Evolutionary conservation across 148 eudicot species (phyloP).

Genomic region (Selenicereus undatus): DNA sequence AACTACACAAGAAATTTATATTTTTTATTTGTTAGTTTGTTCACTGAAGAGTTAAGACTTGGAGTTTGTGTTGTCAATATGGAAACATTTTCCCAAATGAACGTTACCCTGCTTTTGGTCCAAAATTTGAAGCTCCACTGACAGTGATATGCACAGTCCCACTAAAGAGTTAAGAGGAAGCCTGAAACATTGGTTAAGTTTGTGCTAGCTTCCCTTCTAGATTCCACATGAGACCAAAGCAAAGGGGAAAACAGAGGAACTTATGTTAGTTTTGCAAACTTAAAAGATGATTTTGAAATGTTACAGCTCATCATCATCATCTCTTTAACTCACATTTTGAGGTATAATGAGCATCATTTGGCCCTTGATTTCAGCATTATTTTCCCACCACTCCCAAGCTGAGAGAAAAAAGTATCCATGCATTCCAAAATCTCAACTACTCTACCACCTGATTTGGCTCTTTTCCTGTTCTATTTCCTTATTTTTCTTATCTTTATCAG

Average conservation of each 20-base stretch:
- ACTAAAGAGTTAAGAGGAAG: not conserved
- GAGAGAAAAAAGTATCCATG: conserved; percentile 4
- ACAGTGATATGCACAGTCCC: not conserved
- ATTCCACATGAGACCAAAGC: not conserved
- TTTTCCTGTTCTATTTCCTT: conserved; percentile 2
- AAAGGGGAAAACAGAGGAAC: not conserved
- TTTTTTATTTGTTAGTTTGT: not conserved
- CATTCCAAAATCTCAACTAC: conserved; percentile 5
- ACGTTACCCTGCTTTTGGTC: not conserved
- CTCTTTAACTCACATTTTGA: conserved; percentile 18
- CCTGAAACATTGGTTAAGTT: conserved; percentile 1
- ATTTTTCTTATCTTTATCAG: not conserved
- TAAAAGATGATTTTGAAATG: conserved; percentile 3
- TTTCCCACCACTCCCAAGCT: conserved; percentile 2
- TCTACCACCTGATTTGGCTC: conserved; percentile 1
- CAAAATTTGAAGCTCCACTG: not conserved
- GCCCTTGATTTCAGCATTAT: conserved; percentile 26
- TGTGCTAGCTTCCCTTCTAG: not conserved
- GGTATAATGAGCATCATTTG: conserved; percentile 7
- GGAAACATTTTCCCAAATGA: not conserved
- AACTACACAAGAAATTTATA: not conserved
- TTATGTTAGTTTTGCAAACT: not conserved
- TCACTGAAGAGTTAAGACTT: not conserved
- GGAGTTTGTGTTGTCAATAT: not conserved
- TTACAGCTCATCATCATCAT: conserved; percentile 6